Evolutionary conservation across 805 yeast species (phyloP).

Genomic region (Yamadazyma tumulicola): DNA sequence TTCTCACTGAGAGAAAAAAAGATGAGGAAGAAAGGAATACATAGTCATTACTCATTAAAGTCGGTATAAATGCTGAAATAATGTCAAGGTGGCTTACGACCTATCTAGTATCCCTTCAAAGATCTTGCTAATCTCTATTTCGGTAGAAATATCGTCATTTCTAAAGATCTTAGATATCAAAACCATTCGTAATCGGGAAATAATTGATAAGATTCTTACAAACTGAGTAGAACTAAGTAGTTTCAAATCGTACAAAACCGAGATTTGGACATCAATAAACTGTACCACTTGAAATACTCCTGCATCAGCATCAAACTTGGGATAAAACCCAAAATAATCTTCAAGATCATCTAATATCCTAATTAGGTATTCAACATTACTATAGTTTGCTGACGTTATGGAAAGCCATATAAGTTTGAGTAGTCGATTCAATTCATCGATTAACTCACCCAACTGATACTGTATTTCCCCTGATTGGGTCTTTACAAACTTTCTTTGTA

Average conservation of each 20-base stretch:
- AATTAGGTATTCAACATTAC: slow-evolving; percentile 35
- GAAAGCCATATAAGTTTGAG: slow-evolving; percentile 34
- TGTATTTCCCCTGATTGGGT: slow-evolving; percentile 27
- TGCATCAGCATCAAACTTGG: slow-evolving; percentile 1
- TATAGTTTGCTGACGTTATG: slow-evolving; percentile 22
- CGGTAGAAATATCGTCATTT: slow-evolving; percentile 17
- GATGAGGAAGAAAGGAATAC: not conserved
- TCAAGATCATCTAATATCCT: slow-evolving; percentile 36
- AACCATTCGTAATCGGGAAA: slow-evolving; percentile 28
- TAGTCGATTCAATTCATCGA: slow-evolving; percentile 22
- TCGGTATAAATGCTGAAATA: not conserved
- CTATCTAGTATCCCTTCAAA: slow-evolving; percentile 40
- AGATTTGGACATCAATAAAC: slow-evolving; percentile 9
- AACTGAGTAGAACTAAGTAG: slow-evolving; percentile 27
- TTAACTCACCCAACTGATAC: slow-evolving; percentile 23
- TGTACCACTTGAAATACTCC: slow-evolving; percentile 9
- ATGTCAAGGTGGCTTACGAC: slow-evolving; percentile 6
- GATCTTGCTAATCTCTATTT: slow-evolving; percentile 34
- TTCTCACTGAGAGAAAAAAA: no score
- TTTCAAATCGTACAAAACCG: slow-evolving; percentile 8
- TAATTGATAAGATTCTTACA: slow-evolving; percentile 30
- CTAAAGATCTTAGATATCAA: slow-evolving; percentile 23
- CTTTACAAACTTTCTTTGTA: slow-evolving; percentile 35
- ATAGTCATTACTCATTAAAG: slow-evolving; percentile 1
- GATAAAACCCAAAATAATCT: slow-evolving; percentile 33